Base-by-base conservation (phyloP, 495 filamentous ascomycete genomes). In the Penicillium dipodomyicola region DNA sequence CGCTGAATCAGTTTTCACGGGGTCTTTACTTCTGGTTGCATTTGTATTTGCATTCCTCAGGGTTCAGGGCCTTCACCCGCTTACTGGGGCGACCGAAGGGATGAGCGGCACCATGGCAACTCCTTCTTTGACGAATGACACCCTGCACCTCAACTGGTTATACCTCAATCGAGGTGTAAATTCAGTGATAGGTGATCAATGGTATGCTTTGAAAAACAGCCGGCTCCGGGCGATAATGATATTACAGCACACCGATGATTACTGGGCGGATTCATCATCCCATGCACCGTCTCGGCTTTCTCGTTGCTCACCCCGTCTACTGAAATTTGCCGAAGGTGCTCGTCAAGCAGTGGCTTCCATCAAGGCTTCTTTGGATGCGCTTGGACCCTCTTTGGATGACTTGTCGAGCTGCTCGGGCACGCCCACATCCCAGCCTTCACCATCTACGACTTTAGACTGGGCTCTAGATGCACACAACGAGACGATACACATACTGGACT, bases 131-230 rank as follows among this genome's bases (percentile, higher is more conserved):
- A 35, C 58, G 46, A 49, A 56, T 57, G 40, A 52, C 0, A 30
- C 19, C 15, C 22, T 22, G 1, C 25, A 20, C 35, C 52, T 47
- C 8, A 49, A 59, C 12, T 62, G 60, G 60, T 32, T 62, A 12
- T 41, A 59, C 19, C 45, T 62, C 11, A 41, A 20, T 14, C 60
- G 51, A 25, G 60, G 56, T 4, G 15, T 56, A 12, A 39, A 30
- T 22, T 45, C 45, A 1, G 27, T 62, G 25, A 8, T 50, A 5
- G 8, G 29, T 40, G 47, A 57, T 32, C 48, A 52, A 41, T 61
- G 59, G 59, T 6, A 35, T 10, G 33, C 32, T 10, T 37, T 58
- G 17, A 61, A 52, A 49, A 11, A 17, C 11, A 19, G 59, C 33
- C 37, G 54, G 17, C 54, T 61, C 14, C 42, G 59, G 25, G 37